These are phyloP conservation scores for Rhodotorula sp. DNA, from an alignment of 1,284 basidiomycete genomes.

Conservation along the genomic window DNA sequence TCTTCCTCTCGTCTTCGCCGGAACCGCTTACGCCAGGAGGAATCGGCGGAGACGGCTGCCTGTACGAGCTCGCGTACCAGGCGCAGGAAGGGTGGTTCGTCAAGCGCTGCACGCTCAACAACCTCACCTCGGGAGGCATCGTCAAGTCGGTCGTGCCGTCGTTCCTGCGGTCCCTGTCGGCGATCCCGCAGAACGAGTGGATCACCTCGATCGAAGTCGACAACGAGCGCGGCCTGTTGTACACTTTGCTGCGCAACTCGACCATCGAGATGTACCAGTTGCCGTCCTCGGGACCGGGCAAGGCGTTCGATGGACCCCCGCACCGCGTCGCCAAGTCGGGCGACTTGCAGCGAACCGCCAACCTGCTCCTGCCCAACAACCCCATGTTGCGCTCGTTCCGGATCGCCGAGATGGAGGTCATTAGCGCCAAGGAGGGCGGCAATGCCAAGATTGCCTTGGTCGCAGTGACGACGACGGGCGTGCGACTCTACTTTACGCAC, in stretches of 20 bases:
- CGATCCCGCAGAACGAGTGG: slow-evolving; percentile 59
- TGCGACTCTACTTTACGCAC: slow-evolving; percentile 71
- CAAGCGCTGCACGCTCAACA: slow-evolving; percentile 69
- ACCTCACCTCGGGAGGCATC: slow-evolving; percentile 49
- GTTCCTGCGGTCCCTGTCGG: slow-evolving; percentile 42
- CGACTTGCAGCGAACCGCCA: slow-evolving; percentile 29
- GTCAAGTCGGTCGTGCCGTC: slow-evolving; percentile 47
- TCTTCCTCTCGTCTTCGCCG: slow-evolving; percentile 68
- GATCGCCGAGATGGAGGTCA: slow-evolving; percentile 49
- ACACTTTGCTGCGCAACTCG: slow-evolving; percentile 68
- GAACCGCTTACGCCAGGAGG: slow-evolving; percentile 30
- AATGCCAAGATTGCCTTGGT: slow-evolving; percentile 64
- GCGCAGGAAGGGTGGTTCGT: slow-evolving; percentile 91
- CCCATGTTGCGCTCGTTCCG: slow-evolving; percentile 42
- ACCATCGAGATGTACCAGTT: slow-evolving; percentile 60
- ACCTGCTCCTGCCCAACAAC: slow-evolving; percentile 31
- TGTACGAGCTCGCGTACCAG: slow-evolving; percentile 93
- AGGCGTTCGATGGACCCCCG: slow-evolving; percentile 29
- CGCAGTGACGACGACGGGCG: slow-evolving; percentile 72
- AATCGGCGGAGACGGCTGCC: slow-evolving; percentile 72
- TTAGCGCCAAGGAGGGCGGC: slow-evolving; percentile 50
- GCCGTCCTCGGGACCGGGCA: slow-evolving; percentile 19
- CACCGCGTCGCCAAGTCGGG: slow-evolving; percentile 23
- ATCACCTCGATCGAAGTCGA: slow-evolving; percentile 68
- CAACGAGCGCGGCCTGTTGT: slow-evolving; percentile 64